Evolutionary conservation across 805 yeast genomes (phyloP).

Genomic region (Myxozyma kluyveri): DNA sequence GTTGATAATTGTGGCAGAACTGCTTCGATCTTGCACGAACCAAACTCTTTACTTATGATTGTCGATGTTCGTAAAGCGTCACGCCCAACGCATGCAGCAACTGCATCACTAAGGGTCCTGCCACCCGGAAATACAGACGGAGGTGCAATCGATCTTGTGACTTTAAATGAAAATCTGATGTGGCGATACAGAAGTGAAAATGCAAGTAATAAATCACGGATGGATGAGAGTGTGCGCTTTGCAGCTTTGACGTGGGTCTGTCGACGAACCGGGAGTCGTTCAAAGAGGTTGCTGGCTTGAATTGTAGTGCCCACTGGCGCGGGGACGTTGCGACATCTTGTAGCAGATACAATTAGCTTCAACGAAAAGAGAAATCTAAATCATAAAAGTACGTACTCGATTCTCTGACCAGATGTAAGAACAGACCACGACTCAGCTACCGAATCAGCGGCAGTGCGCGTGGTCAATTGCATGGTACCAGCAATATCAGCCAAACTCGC

Average conservation of each 20-base stretch:
- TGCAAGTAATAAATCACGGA: constrained; percentile 58
- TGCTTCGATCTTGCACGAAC: constrained; percentile 16
- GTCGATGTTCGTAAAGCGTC: constrained; percentile 5
- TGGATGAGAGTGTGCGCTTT: constrained; percentile 62
- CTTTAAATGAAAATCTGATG: constrained; percentile 12
- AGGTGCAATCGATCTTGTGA: constrained; percentile 5
- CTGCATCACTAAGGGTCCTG: constrained; percentile 12
- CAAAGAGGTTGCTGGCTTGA: constrained; percentile 70
- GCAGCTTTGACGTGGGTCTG: constrained; percentile 52
- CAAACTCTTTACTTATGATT: constrained; percentile 1
- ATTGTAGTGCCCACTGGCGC: constrained; percentile 75
- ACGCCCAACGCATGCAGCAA: constrained; percentile 10
- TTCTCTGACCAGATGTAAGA: constrained; percentile 43
- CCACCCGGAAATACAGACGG: constrained; percentile 13
- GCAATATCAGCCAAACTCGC: constrained; percentile 83
- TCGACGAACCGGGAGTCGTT: constrained; percentile 68
- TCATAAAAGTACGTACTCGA: constrained; percentile 44
- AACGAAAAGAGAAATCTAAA: constrained; percentile 35
- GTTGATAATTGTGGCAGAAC: constrained; percentile 13
- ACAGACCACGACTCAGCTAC: constrained; percentile 67
- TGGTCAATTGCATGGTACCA: constrained; percentile 57
- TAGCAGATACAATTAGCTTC: constrained; percentile 31
- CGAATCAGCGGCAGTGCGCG: constrained; percentile 54
- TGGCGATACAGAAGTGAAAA: constrained; percentile 12
- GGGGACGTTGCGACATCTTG: constrained; percentile 55